Evolutionary conservation across 2,329 filamentous ascomycete genomes (phyloP).

Genomic region (Anthostomella pinea): DNA sequence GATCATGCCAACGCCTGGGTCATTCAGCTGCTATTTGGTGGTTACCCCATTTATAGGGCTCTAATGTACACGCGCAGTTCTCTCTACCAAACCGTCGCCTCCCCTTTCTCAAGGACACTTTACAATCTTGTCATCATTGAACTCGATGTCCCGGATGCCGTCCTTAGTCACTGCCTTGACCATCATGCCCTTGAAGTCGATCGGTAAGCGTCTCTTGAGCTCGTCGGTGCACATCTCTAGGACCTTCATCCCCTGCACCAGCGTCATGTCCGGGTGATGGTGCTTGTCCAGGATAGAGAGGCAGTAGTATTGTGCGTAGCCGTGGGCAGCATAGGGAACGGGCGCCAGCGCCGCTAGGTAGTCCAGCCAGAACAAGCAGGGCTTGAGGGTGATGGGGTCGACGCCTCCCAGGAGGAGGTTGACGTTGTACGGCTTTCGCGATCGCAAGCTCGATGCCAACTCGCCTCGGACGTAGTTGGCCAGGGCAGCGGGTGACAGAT

Average conservation of each 20-base stretch:
- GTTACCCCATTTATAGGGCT: slow-evolving; percentile 16
- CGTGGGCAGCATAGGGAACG: slow-evolving; percentile 93
- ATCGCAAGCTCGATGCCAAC: slow-evolving; percentile 85
- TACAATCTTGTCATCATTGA: slow-evolving; percentile 75
- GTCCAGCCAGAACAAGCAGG: slow-evolving; percentile 93
- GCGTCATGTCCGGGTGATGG: slow-evolving; percentile 89
- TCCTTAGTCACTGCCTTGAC: slow-evolving; percentile 97
- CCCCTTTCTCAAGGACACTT: slow-evolving; percentile 50
- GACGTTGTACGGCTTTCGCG: slow-evolving; percentile 91
- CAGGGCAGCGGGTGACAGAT: slow-evolving; percentile 84
- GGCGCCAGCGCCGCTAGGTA: slow-evolving; percentile 87
- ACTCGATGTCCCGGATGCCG: slow-evolving; percentile 80
- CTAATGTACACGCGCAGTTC: slow-evolving; percentile 36
- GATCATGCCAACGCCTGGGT: slow-evolving; percentile 10
- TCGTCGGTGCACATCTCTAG: slow-evolving; percentile 95
- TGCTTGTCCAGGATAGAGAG: slow-evolving; percentile 97
- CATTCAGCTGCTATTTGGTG: slow-evolving; percentile 18
- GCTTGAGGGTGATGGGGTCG: slow-evolving; percentile 87
- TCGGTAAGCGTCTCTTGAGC: slow-evolving; percentile 91
- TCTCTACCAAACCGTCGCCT: slow-evolving; percentile 19
- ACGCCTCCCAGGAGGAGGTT: slow-evolving; percentile 94
- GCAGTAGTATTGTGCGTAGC: slow-evolving; percentile 99
- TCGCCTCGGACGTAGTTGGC: slow-evolving; percentile 93
- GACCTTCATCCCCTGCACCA: slow-evolving; percentile 88
- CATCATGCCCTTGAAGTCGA: slow-evolving; percentile 96